Evolutionary conservation across 2,329 filamentous ascomycete genomes (phyloP), one percentile per base, ranked within the genome.

Genomic region (Venturia oleaginea): DNA sequence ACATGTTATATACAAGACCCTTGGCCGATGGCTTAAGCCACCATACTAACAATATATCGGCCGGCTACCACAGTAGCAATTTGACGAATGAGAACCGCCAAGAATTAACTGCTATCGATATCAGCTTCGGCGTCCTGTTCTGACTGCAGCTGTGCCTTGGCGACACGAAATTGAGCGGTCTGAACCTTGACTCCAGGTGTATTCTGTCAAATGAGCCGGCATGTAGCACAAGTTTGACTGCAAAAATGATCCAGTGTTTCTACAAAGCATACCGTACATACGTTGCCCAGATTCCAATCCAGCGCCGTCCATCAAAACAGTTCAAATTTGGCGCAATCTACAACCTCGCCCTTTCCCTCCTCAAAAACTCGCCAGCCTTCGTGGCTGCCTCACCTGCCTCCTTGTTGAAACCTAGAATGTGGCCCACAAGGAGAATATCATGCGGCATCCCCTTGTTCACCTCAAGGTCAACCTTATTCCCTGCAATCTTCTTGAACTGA

Each of bases 361-460:
- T 42, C 40, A 66, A 48, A 37, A 66, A 79, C 64, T 74, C 72
- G 2, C 75, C 76, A 6, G 75, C 77, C 66, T 72, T 71, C 72
- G 74, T 72, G 13, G 72, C 73, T 62, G 68, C 71, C 42, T 67
- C 65, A n/a, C 30, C 64, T 30, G 72, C 75, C 68, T 76, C 74
- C 54, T 76, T 71, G 60, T 76, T 69, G 66, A 80, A 83, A 0
- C 80, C 80, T 2, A 79, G 27, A 1, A 74, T 19, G 22, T 72
- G 66, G 0, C 77, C 80, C 1, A 78, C 2, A 1, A 79, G 61
- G 22, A 81, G 65, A 7, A 81, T 76, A 70, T 83, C 81, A 68
- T 83, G 81, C 24, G 76, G 75, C 4, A 74, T 77, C 11, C 70
- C 66, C 59, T 75, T 67, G 67, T 78, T 77, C 3, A 78, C 70